Percentiles rank a stretch among this genome's conserved stretches.
These are phyloP conservation scores for Calonectria pseudoturangicola DNA, from an alignment of 2,329 filamentous ascomycete genomes.

Conservation along the genomic window DNA sequence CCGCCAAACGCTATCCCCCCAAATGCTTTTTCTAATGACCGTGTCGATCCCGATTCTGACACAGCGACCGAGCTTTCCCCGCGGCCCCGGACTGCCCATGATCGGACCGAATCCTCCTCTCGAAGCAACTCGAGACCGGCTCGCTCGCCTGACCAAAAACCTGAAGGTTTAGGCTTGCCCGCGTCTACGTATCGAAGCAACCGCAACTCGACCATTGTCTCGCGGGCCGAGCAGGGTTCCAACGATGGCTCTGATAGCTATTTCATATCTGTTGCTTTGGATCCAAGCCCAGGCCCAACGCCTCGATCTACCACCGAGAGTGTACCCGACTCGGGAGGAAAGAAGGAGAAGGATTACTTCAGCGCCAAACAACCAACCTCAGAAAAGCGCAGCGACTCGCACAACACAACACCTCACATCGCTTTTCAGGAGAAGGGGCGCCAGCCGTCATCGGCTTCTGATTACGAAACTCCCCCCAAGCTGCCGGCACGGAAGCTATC, in stretches of 20 bases:
- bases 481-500: slow-evolving; percentile 61
- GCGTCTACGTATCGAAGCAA: slow-evolving; percentile 86
- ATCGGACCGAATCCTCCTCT: slow-evolving; percentile 73
- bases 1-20: slow-evolving; percentile 83
- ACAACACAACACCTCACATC: slow-evolving; percentile 86
- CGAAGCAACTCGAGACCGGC: slow-evolving; percentile 71
- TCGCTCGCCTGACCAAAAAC: slow-evolving; percentile 73
- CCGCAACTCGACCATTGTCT: slow-evolving; percentile 81
- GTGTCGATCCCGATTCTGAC: slow-evolving; percentile 77
- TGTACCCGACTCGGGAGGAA: slow-evolving; percentile 63
- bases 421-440: slow-evolving; percentile 91
- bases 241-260: slow-evolving; percentile 80
- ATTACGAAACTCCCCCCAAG: slow-evolving; percentile 73
- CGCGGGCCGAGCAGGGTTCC: slow-evolving; percentile 65
- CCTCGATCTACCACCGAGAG: slow-evolving; percentile 72
- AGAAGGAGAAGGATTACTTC: slow-evolving; percentile 78
- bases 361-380: slow-evolving; percentile 64
- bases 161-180: slow-evolving; percentile 81
- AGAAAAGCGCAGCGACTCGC: slow-evolving; percentile 70
- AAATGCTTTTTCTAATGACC: slow-evolving; percentile 76
- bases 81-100: slow-evolving; percentile 71
- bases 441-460: slow-evolving; percentile 71
- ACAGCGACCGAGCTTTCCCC: slow-evolving; percentile 83
- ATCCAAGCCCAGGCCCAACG: slow-evolving; percentile 78
- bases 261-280: slow-evolving; percentile 84